A percentile compares a stretch with the other conserved stretches of the same genome.
These are phyloP conservation scores for Didymella glomerata DNA, from an alignment of 2,329 filamentous ascomycete genomes.

Conservation along the genomic window DNA sequence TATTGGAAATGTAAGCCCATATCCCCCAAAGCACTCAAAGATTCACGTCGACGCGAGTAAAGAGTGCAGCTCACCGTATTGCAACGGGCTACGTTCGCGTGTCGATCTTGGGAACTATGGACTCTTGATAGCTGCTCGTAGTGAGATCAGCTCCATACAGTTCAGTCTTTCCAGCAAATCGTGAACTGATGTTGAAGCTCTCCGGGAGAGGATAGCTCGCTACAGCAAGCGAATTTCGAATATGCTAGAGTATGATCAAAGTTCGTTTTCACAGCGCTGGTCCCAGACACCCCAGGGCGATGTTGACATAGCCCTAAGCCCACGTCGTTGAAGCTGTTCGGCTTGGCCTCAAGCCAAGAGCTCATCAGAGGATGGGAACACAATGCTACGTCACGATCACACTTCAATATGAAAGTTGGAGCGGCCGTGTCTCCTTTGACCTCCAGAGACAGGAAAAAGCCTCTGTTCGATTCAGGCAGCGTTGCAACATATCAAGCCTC, in stretches of 20 bases:
- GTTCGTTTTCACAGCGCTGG: conserved; percentile 12
- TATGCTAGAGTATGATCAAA: conserved; percentile 13
- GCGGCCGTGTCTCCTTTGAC: not conserved
- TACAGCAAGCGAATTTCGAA: not conserved
- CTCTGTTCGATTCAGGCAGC: not conserved
- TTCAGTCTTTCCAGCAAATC: not conserved
- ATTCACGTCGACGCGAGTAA: not conserved
- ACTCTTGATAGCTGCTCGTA: not conserved
- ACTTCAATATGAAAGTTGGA: not conserved
- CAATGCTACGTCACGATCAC: not conserved
- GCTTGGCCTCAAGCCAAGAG: not conserved
- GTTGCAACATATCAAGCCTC: not conserved
- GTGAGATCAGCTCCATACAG: conserved; percentile 1
- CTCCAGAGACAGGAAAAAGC: not conserved
- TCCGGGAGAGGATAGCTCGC: not conserved
- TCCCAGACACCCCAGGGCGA: not conserved
- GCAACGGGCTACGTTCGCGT: not conserved
- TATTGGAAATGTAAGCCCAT: not conserved
- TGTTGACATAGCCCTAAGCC: not conserved
- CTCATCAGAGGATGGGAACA: not conserved
- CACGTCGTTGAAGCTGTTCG: not conserved
- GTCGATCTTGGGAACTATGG: not conserved
- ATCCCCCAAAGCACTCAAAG: not conserved
- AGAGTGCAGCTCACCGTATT: not conserved
- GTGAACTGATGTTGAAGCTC: not conserved